Base-by-base conservation (phyloP, 176 grass and related monocot genomes). In the Musa beccarii region DNA sequence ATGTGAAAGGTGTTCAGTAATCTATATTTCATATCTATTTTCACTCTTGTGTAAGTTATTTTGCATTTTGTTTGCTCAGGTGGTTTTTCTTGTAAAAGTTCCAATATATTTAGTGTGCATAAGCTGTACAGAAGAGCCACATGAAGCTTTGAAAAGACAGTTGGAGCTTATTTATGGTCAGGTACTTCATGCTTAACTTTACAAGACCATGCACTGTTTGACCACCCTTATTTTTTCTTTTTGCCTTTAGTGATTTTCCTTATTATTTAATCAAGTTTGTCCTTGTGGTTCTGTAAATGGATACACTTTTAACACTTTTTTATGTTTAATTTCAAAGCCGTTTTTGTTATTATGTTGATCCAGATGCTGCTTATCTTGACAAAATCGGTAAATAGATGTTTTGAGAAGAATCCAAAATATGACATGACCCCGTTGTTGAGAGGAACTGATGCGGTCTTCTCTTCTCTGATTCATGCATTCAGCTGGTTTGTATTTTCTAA, bases 321-420 rank as follows among this genome's bases (percentile, higher is more conserved):
- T 51, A 2, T 25, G 14, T 80, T 70, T 63, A 26, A 53, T 50
- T 28, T 34, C 51, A 17, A 24, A 64, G 49, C 13, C 14, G 63
- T 71, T 15, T 55, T 26, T 52, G 10, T 25, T 4, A 53, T 73
- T 74, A 80, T 63, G 54, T 87, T 69, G 63, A 22, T 86, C 82
- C 90, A 99, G 95, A 86, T 92, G 74, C 78, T 99, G 77, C 90
- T 99, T 76, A 99, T 99, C 81, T 88, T 94, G 85, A 99, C 95
- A 54, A 99, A 94, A 66, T 94, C 88, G 3, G 76, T 99, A 74
- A 84, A 99, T 73, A 92, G 77, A 79, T 99, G 95, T 83, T 99
- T 99, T 83, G 88, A 99, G 84, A 99, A 92, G 86, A 99, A 99
- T 75, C 75, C 91, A 63, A 99, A 94, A 92, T 99, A 89, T 81